Base-by-base conservation (phyloP, 371 early-diverging fungal species). In the Mucor plumbeus region DNA sequence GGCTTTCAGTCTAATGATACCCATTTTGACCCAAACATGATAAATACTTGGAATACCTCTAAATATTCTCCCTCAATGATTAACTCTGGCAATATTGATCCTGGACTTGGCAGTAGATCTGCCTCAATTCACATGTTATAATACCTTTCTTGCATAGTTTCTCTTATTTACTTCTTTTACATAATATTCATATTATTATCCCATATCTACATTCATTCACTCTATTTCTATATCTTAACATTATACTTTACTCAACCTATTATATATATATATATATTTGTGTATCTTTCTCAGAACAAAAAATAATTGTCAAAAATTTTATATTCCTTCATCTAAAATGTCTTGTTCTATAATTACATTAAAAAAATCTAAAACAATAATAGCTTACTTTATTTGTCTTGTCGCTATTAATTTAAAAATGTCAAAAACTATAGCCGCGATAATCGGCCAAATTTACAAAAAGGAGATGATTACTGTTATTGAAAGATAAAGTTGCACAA, bases 41-140 rank as follows among this genome's bases (percentile, higher is more conserved):
- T 33, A n/a, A 54, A 63, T n/a, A 26, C 14, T 31, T 55, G 55
- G 55, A 58, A 44, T 55, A 3, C 36, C 7, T 21, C 31, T 13
- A 44, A 44, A 38, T 44, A 21, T 36, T 7, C 31, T 48, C 48
- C 48, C 21, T 48, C 48, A 7, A 26, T 48, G 54, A n/a, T 64
- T 14, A 36, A 64, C 26, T 35, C 58, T 34, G 44, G 19, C n/a
- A 64, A 47, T 19, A 9, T 57, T 6, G 58, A 36, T n/a, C 48
- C 54, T 63, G 53, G 62, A 21, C n/a, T 50, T 5, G 48, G 33
- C 35, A 47, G 53, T 36, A 50, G 62, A 62, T 50, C 48, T 50
- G 11, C 48, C 4, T 48, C 50, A 7, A 34, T 14, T 7, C 43
- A 43, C 2, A 55, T 40, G n/a, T 33, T 63, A 39, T 10, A 7